phyloP scores from a whole-genome alignment of 495 filamentous ascomycete genomes.

The Cryomyces minteri region DNA sequence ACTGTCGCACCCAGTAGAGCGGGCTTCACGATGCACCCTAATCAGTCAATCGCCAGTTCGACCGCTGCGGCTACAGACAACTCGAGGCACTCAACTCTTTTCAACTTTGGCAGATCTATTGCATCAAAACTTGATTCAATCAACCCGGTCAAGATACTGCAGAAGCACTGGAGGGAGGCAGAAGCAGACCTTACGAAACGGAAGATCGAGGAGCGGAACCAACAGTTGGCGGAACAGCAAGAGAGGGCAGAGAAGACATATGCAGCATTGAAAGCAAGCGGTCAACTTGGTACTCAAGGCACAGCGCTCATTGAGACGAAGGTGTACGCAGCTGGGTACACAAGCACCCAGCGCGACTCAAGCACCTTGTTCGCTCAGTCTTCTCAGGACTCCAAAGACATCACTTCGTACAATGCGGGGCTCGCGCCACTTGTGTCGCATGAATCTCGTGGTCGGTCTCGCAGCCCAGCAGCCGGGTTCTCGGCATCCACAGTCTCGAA shows the following conservation, averaged over 20 bases:
- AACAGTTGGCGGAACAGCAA: conserved; percentile 20
- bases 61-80: background rate
- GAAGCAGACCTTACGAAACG: conserved; percentile 4
- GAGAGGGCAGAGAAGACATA: conserved; percentile 37
- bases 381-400: background rate
- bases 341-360: conserved; percentile 11
- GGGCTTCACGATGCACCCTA: background rate
- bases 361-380: conserved; percentile 1
- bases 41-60: background rate
- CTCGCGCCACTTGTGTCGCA: conserved; percentile 2
- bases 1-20: background rate
- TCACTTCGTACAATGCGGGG: background rate
- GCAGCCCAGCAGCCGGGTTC: background rate
- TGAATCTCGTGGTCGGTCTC: conserved; percentile 3
- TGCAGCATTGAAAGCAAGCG: conserved; percentile 39
- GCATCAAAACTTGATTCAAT: conserved; percentile 2
- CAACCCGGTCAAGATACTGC: conserved; percentile 11
- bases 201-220: conserved; percentile 12
- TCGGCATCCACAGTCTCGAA: background rate
- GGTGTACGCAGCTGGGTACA: background rate
- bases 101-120: conserved; percentile 10
- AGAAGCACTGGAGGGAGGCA: conserved; percentile 10
- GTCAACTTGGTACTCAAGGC: conserved; percentile 28
- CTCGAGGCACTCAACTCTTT: conserved; percentile 3
- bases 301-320: conserved; percentile 4